phyloP scores from a whole-genome alignment of 2,329 filamentous ascomycete species.

The Diaporthe sp. region DNA sequence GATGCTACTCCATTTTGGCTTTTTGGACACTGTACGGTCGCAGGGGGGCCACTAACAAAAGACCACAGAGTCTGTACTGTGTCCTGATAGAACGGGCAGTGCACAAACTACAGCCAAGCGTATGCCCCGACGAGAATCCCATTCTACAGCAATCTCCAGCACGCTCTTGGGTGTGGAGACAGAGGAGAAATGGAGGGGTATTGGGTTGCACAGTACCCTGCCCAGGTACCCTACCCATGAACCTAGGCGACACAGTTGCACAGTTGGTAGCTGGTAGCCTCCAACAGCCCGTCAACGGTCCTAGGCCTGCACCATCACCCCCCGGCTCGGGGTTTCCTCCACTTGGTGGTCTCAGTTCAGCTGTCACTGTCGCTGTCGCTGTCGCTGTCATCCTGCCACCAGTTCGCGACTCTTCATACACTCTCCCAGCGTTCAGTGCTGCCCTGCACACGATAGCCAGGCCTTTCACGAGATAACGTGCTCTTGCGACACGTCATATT shows the following conservation, averaged over 20 bases:
- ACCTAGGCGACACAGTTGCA: background rate
- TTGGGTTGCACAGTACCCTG: conserved; percentile 6
- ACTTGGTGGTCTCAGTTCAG: conserved; percentile 29
- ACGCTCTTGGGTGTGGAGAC: conserved; percentile 6
- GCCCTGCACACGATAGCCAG: conserved; percentile 17
- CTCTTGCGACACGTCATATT: conserved; percentile 15
- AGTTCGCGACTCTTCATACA: conserved; percentile 18
- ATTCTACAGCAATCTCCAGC: conserved; percentile 16
- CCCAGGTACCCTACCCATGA: background rate
- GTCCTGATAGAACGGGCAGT: background rate
- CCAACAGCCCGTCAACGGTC: conserved; percentile 7
- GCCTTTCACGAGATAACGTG: conserved; percentile 6
- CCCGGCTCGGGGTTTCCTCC: conserved; percentile 25
- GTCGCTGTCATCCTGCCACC: conserved; percentile 18
- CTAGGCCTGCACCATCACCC: background rate
- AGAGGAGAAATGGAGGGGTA: background rate
- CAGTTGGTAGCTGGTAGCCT: background rate
- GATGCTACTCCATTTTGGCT: background rate
- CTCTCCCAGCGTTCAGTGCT: background rate
- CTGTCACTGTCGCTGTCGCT: background rate
- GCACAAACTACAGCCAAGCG: background rate
- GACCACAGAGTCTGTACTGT: fast-evolving
- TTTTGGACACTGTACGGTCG: background rate
- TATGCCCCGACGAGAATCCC: conserved; percentile 10
- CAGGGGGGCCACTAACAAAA: too few relatives aligned